phyloP scores from a whole-genome alignment of 2,329 filamentous ascomycete genomes.

The Diaporthe capsici region DNA sequence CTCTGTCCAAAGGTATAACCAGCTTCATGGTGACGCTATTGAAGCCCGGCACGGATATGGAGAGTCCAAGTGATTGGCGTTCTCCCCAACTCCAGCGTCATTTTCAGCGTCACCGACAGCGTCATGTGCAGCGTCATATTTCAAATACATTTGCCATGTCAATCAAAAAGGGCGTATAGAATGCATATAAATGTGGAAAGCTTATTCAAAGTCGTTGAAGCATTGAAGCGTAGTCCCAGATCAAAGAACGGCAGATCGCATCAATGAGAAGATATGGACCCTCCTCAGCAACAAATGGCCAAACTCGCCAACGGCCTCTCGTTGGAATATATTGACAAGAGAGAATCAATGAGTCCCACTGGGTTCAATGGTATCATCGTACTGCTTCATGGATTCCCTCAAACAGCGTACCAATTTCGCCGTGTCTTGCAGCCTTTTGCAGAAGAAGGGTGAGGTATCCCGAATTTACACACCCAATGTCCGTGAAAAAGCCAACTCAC shows the following conservation, averaged over 20 bases:
- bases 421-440: constrained; percentile 54
- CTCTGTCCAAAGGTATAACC: too few species aligned
- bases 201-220: neutral
- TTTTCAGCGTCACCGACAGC: neutral
- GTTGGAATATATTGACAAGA: neutral
- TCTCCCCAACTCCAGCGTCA: neutral
- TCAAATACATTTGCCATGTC: neutral
- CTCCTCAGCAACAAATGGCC: neutral
- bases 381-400: constrained; percentile 62
- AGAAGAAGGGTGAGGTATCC: constrained; percentile 49
- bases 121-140: neutral
- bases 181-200: neutral
- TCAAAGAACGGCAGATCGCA: too few species aligned
- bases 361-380: constrained; percentile 53
- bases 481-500: too few species aligned
- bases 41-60: neutral
- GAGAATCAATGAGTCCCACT: too few species aligned
- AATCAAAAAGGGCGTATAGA: neutral
- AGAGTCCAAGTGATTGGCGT: neutral
- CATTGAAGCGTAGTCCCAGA: neutral
- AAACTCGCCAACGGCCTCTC: neutral
- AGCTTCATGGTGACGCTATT: neutral
- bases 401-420: constrained; percentile 61
- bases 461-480: rapidly evolving
- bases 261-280: neutral